Conservation (phyloP, 345 rosid genomes). For the Mercurialis annua region DNA sequence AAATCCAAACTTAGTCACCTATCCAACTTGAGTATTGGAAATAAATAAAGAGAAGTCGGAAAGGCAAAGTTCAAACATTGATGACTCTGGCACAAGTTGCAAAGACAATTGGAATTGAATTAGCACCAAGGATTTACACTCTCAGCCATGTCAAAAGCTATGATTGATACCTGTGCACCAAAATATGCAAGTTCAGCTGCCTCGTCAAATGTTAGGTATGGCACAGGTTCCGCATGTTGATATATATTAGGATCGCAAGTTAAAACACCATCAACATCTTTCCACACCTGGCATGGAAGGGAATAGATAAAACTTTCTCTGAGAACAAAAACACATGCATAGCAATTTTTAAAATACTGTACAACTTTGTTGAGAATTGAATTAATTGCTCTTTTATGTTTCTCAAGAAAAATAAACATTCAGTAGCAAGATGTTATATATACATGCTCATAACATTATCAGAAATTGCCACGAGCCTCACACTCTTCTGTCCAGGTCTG, state of each 20-base stretch:
- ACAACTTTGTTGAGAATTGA: background rate
- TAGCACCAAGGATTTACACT: background rate
- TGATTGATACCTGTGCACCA: constrained; percentile 79
- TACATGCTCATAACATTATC: background rate
- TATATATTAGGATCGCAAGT: constrained; percentile 96
- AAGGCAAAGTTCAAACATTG: background rate
- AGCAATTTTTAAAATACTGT: constrained; percentile 5
- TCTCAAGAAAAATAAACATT: background rate
- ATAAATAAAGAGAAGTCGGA: background rate
- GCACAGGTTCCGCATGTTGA: constrained; percentile 73
- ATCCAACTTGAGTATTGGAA: background rate
- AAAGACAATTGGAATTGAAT: background rate
- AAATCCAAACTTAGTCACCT: background rate
- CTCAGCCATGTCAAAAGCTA: constrained; percentile 2
- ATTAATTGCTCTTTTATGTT: background rate
- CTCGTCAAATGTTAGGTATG: constrained; percentile 87
- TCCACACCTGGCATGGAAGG: constrained; percentile 73
- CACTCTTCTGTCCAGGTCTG: background rate
- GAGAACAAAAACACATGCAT: background rate
- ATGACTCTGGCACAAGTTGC: background rate
- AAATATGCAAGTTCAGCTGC: constrained; percentile 99
- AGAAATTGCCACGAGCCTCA: background rate
- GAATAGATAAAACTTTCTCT: constrained; percentile 13
- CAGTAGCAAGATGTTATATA: background rate
- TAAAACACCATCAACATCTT: constrained; percentile 98